A percentile compares a stretch with the other conserved stretches of the same genome.
phyloP scores from a whole-genome alignment of 2,329 filamentous ascomycete species.

The Fusarium sp. region DNA sequence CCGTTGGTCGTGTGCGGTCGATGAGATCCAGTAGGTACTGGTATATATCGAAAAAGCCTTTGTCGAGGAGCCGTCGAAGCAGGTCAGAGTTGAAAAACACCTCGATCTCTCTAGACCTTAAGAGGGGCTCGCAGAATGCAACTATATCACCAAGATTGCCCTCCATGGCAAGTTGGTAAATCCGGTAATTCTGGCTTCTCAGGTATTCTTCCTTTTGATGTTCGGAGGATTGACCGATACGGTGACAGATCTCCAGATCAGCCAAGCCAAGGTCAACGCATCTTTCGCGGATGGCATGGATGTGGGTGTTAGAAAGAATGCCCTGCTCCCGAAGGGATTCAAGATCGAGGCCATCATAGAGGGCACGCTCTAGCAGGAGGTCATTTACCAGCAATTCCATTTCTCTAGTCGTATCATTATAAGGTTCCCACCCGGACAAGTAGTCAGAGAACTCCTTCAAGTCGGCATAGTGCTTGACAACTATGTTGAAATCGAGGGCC shows the following conservation, averaged over 20 bases:
- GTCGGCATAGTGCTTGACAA: slow-evolving; percentile 39
- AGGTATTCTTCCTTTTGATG: slow-evolving; percentile 28
- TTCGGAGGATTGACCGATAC: slow-evolving; percentile 37
- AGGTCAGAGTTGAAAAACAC: slow-evolving; percentile 36
- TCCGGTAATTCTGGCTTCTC: slow-evolving; percentile 30
- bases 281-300: slow-evolving; percentile 44
- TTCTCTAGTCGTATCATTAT: slow-evolving; percentile 34
- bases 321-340: slow-evolving; percentile 29
- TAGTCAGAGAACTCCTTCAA: slow-evolving; percentile 26
- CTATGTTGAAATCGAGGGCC: slow-evolving; percentile 34
- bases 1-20: slow-evolving; percentile 35
- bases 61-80: slow-evolving; percentile 41
- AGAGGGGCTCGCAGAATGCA: slow-evolving; percentile 43
- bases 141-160: slow-evolving; percentile 40
- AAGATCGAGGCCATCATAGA: slow-evolving; percentile 43
- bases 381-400: slow-evolving; percentile 42
- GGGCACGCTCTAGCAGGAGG: slow-evolving; percentile 39
- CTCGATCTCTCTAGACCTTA: slow-evolving; percentile 41
- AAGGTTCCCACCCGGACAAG: slow-evolving; percentile 11
- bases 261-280: slow-evolving; percentile 40
- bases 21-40: slow-evolving; percentile 43
- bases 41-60: slow-evolving; percentile 38
- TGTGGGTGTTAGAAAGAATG: slow-evolving; percentile 31
- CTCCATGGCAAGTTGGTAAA: slow-evolving; percentile 36
- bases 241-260: slow-evolving; percentile 43